Base-by-base conservation (phyloP, 2,329 filamentous ascomycete genomes). In the Calonectria pauciramosa region DNA sequence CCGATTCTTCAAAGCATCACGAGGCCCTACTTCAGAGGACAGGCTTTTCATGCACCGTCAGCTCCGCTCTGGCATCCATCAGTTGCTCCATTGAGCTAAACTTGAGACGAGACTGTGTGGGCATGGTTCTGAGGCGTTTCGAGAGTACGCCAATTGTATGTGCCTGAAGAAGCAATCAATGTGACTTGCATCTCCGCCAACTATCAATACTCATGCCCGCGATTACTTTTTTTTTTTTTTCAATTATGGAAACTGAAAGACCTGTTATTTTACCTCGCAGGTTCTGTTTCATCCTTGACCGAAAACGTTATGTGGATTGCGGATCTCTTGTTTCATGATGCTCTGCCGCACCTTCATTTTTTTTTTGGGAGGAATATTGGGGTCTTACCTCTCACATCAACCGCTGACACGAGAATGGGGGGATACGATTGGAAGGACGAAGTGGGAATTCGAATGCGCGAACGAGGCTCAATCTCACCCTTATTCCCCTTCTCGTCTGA, bases 211-310 rank as follows among this genome's bases (percentile, higher is more conserved):
- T 23, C 8, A 60, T 41, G 13, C n/a, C 20, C 41, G 34, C 23
- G 13, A 28, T 41, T 28, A 9, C 14, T 28, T 41, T 41, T 63
- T 26, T 30, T n/a, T 28, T 8, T 32, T 32, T 32, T 8, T 41
- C 56, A 26, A 41, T 63, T 63, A 36, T 4, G 38, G 26, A 34
- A 26, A 28, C n/a, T 26, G 5, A 28, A 41, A 14, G 26, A 41
- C 34, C 34, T 63, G 23, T 63, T 28, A 36, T 63, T 63, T 63
- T 41, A 63, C 34, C 56, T 38, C n/a, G 56, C 32, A 38, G 56
- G 20, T 36, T n/a, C n/a, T 38, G 56, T 63, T 63, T 63, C 56
- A 76, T 78, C 1, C 23, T 41, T 41, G 23, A 36, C 56, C 36
- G 14, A 41, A 38, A 38, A 41, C 23, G 34, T 38, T 14, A 18